phyloP scores from a whole-genome alignment of 2,329 filamentous ascomycete species.

The Stagonosporopsis tanaceti region DNA sequence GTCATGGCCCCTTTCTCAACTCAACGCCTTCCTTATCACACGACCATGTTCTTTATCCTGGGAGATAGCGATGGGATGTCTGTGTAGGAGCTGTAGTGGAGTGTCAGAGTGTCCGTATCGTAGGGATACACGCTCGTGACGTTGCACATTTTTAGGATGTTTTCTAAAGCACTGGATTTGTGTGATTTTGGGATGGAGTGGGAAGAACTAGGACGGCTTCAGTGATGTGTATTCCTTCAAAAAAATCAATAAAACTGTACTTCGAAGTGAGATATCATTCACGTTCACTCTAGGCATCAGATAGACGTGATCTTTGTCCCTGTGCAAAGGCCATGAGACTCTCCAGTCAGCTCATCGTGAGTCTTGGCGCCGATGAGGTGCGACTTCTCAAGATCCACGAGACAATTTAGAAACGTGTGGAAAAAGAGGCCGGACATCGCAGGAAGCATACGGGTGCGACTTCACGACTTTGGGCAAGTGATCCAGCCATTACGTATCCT shows the following conservation, averaged over 20 bases:
- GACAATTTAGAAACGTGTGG: neutral
- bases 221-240: neutral
- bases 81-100: neutral
- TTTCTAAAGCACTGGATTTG: neutral
- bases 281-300: neutral
- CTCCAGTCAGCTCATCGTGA: constrained; percentile 13
- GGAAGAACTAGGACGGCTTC: neutral
- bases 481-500: constrained; percentile 50
- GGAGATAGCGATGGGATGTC: neutral
- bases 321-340: neutral
- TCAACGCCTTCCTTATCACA: constrained; percentile 15
- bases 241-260: too few relatives aligned
- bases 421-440: constrained; percentile 24
- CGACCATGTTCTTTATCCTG: constrained; percentile 1
- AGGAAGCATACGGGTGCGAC: constrained; percentile 21
- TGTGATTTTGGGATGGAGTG: neutral
- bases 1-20: constrained; percentile 1
- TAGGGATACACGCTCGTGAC: too few relatives aligned
- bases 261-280: too few relatives aligned
- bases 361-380: constrained; percentile 32
- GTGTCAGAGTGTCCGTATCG: neutral
- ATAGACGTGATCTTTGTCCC: neutral
- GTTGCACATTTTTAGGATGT: too few relatives aligned
- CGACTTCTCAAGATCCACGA: neutral
- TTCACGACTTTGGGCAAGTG: constrained; percentile 27